Percentiles rank a stretch among this genome's conserved stretches.
These are phyloP conservation scores for Kodamaea suecica DNA, from an alignment of 1,139 yeast genomes.

Conservation along the genomic window DNA sequence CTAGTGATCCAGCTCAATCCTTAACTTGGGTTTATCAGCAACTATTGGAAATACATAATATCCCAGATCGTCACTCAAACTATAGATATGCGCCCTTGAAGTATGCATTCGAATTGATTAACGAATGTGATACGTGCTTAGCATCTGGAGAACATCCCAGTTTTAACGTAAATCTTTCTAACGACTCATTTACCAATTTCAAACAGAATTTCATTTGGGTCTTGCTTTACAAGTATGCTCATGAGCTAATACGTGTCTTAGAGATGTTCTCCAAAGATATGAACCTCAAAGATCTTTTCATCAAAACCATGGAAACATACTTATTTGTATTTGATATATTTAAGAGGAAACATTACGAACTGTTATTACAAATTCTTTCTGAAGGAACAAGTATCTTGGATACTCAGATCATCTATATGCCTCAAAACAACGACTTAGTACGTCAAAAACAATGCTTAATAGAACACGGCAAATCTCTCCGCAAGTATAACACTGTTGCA, in stretches of 20 bases:
- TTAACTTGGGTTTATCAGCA: not conserved
- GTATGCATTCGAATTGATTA: constrained; percentile 25
- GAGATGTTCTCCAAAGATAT: not conserved
- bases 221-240: constrained; percentile 20
- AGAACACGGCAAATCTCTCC: constrained; percentile 4
- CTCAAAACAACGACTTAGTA: constrained; percentile 4
- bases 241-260: constrained; percentile 14
- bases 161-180: constrained; percentile 22
- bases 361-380: constrained; percentile 9
- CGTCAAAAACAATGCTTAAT: constrained; percentile 4
- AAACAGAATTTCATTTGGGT: constrained; percentile 22
- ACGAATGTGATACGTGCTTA: constrained; percentile 18
- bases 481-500: constrained; percentile 1
- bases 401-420: constrained; percentile 6
- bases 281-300: constrained; percentile 3
- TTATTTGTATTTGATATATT: constrained; percentile 11
- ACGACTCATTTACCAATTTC: constrained; percentile 7
- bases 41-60: not conserved
- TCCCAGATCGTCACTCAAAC: constrained; percentile 1
- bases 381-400: constrained; percentile 10
- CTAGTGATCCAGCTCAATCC: not conserved
- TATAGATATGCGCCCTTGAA: constrained; percentile 16
- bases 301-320: constrained; percentile 10
- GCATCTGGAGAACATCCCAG: constrained; percentile 26
- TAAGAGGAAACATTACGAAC: constrained; percentile 12